phyloP scores from a whole-genome alignment of 2,329 filamentous ascomycete genomes.

The Talaromyces sp. region DNA sequence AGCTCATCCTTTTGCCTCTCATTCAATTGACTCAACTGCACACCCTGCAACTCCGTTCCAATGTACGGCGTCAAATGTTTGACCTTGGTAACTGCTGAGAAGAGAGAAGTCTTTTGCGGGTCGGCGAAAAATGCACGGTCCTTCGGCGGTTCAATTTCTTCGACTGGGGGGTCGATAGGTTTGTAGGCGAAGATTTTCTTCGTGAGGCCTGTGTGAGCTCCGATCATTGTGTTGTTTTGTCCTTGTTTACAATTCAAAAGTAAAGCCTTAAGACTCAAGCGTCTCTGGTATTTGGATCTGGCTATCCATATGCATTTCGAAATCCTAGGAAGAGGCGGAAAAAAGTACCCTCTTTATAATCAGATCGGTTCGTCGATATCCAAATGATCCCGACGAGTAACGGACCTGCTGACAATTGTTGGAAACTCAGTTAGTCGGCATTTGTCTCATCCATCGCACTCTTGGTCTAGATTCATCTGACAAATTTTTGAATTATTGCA shows the following conservation, averaged over 20 bases:
- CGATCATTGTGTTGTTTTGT: not conserved
- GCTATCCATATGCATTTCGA: no score
- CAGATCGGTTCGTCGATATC: no score
- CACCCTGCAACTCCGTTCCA: not conserved
- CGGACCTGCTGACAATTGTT: no score
- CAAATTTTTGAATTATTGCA: not conserved
- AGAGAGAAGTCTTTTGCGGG: not conserved
- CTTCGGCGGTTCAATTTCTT: slow-evolving; percentile 1
- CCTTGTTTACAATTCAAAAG: no score
- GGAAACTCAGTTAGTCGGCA: no score
- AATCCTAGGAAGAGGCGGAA: no score
- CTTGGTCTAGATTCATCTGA: not conserved
- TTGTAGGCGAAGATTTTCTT: not conserved
- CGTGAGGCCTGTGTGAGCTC: slow-evolving; percentile 2
- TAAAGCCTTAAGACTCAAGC: no score
- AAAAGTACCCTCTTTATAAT: no score
- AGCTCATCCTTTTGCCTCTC: slow-evolving; percentile 1
- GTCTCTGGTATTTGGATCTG: no score
- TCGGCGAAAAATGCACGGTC: slow-evolving; percentile 5
- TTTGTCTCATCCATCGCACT: not conserved
- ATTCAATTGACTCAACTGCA: slow-evolving; percentile 1
- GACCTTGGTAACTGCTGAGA: not conserved
- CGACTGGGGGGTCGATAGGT: not conserved
- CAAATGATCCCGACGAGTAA: no score
- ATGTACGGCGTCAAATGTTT: slow-evolving; percentile 5